Evolutionary conservation across 495 filamentous ascomycete genomes (phyloP).

Genomic region (Neurospora intermedia): DNA sequence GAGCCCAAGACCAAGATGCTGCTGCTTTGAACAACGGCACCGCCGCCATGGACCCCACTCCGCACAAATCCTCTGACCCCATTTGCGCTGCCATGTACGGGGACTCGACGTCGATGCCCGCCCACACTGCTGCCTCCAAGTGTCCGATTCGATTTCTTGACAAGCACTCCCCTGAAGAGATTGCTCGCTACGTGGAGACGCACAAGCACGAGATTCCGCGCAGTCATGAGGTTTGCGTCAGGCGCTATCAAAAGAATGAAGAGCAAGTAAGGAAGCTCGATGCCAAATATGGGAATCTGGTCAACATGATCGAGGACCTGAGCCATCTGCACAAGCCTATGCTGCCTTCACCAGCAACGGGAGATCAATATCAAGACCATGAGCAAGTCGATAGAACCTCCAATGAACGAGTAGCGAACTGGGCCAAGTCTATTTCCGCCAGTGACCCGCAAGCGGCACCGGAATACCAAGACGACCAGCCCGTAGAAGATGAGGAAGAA

Average conservation of each 20-base stretch:
- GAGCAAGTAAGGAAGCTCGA: slow-evolving; percentile 74
- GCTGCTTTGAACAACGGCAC: not conserved
- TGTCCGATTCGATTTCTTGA: slow-evolving; percentile 86
- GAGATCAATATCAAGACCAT: slow-evolving; percentile 22
- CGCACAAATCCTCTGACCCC: slow-evolving; percentile 43
- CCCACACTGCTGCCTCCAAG: slow-evolving; percentile 42
- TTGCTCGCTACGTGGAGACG: slow-evolving; percentile 77
- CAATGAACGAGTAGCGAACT: slow-evolving; percentile 60
- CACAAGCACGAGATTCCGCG: slow-evolving; percentile 89
- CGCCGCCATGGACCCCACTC: slow-evolving; percentile 15
- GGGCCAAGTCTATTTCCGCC: slow-evolving; percentile 61
- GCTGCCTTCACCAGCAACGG: slow-evolving; percentile 49
- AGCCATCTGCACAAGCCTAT: slow-evolving; percentile 73
- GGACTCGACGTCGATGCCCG: slow-evolving; percentile 41
- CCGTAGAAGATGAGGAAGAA: slow-evolving; percentile 30
- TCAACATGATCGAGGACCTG: slow-evolving; percentile 81
- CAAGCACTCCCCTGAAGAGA: slow-evolving; percentile 82
- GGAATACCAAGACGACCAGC: slow-evolving; percentile 15
- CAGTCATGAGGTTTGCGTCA: slow-evolving; percentile 83
- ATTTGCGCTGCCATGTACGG: slow-evolving; percentile 51
- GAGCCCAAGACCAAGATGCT: slow-evolving; percentile 14
- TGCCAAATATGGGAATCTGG: slow-evolving; percentile 81
- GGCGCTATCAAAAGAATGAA: slow-evolving; percentile 73
- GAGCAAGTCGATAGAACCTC: slow-evolving; percentile 39
- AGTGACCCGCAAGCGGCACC: slow-evolving; percentile 29